Evolutionary conservation across 2,329 filamentous ascomycete genomes (phyloP).

Genomic region (Ophiocordyceps polyrhachis-furcata): DNA sequence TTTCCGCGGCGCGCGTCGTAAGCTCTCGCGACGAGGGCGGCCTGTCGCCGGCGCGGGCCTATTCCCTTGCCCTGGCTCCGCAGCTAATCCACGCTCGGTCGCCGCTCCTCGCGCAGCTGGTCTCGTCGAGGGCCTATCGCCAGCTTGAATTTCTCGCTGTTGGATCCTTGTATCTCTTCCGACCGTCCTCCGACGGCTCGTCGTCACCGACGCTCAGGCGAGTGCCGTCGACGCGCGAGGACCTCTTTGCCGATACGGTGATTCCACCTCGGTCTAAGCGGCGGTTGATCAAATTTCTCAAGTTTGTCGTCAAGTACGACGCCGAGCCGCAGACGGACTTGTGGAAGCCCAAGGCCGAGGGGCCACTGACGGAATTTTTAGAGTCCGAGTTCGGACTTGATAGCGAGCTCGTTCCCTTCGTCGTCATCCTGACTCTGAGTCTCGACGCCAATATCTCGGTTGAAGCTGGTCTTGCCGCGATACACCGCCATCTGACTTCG

Average conservation of each 20-base stretch:
- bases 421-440: conserved; percentile 54
- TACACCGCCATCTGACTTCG: conserved; percentile 65
- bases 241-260: conserved; percentile 63
- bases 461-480: conserved; percentile 47
- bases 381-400: conserved; percentile 48
- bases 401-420: conserved; percentile 40
- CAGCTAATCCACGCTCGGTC: conserved; percentile 77
- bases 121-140: conserved; percentile 74
- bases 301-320: conserved; percentile 61
- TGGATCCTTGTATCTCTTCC: conserved; percentile 75
- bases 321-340: conserved; percentile 30
- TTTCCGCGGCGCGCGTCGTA: conserved; percentile 15
- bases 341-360: conserved; percentile 39
- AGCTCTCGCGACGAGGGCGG: conserved; percentile 16
- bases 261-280: conserved; percentile 72
- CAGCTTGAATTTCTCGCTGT: conserved; percentile 90
- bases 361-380: conserved; percentile 40
- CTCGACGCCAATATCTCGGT: conserved; percentile 44
- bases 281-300: conserved; percentile 80
- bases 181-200: conserved; percentile 14
- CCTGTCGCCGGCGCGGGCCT: conserved; percentile 49
- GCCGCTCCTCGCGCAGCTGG: conserved; percentile 55
- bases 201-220: conserved; percentile 32
- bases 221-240: conserved; percentile 78
- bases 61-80: conserved; percentile 68